phyloP scores from a whole-genome alignment of 2,329 filamentous ascomycete species.

The Hypoxylon sp. region DNA sequence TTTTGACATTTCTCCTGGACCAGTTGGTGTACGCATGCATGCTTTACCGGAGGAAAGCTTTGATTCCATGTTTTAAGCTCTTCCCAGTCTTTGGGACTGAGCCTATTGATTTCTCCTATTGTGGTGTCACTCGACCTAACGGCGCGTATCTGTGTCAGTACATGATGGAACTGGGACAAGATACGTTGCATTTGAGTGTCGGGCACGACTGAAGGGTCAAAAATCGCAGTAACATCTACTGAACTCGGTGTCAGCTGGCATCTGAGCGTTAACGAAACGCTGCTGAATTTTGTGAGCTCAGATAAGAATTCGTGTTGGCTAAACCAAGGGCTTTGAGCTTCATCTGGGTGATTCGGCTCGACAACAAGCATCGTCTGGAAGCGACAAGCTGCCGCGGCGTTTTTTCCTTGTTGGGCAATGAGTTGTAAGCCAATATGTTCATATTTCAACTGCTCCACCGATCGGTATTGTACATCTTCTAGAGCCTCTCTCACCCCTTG shows the following conservation, averaged over 20 bases:
- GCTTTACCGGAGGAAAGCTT: no score
- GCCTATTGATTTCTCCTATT: background rate
- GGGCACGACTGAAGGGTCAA: background rate
- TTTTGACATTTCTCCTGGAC: background rate
- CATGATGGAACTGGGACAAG: background rate
- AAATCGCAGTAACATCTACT: background rate
- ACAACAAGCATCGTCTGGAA: background rate
- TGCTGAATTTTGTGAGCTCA: background rate
- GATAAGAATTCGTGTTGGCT: background rate
- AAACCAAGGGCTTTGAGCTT: no score
- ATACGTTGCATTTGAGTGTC: background rate
- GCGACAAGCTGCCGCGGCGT: background rate
- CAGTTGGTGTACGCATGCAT: no score
- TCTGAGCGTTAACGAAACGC: background rate
- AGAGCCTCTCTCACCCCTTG: background rate
- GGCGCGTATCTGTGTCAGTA: background rate
- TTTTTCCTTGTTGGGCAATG: background rate
- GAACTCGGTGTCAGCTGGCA: background rate
- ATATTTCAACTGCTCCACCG: background rate
- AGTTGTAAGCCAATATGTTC: background rate
- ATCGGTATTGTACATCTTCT: background rate
- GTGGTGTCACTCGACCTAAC: background rate
- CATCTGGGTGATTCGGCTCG: background rate
- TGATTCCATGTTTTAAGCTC: background rate
- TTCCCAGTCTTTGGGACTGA: background rate